Percentiles rank a stretch among this genome's conserved stretches.
Conservation (phyloP, 1,139 yeast genomes). For the Protomyces lactucae-debilis region DNA sequence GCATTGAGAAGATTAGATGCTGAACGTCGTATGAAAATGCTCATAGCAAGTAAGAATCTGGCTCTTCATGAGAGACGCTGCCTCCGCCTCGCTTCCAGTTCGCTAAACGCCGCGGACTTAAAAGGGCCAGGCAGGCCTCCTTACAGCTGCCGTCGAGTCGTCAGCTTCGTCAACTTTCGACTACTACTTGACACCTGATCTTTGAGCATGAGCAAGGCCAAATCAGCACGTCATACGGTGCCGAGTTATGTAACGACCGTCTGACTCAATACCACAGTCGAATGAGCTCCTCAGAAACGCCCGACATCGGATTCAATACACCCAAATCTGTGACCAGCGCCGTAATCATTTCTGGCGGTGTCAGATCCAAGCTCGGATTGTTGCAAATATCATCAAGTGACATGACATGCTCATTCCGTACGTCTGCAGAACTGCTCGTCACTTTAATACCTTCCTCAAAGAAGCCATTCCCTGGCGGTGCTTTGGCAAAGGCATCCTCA, state of each 20-base stretch:
- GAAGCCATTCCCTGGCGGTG: not conserved
- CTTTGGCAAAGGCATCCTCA: not conserved
- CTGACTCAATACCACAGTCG: conserved; percentile 53
- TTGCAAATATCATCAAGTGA: conserved; percentile 39
- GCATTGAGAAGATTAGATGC: no score
- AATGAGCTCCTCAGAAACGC: conserved; percentile 94
- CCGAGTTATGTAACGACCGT: not conserved
- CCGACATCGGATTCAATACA: conserved; percentile 83
- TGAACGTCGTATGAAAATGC: no score
- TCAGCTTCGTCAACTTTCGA: no score
- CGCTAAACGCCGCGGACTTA: no score
- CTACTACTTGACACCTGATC: no score
- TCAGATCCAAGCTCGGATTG: conserved; percentile 69
- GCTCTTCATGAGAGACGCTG: no score
- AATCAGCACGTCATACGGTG: no score
- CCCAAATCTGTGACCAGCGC: conserved; percentile 96
- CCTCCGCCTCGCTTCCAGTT: no score
- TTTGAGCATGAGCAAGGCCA: no score
- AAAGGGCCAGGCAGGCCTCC: no score
- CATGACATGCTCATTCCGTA: conserved; percentile 25
- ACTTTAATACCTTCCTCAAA: not conserved
- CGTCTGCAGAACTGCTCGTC: conserved; percentile 19
- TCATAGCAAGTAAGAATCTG: no score
- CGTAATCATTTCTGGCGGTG: conserved; percentile 92
- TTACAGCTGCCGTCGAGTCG: no score